Base-by-base conservation (phyloP, 305 asterid species). In the Solanum hybrid region DNA sequence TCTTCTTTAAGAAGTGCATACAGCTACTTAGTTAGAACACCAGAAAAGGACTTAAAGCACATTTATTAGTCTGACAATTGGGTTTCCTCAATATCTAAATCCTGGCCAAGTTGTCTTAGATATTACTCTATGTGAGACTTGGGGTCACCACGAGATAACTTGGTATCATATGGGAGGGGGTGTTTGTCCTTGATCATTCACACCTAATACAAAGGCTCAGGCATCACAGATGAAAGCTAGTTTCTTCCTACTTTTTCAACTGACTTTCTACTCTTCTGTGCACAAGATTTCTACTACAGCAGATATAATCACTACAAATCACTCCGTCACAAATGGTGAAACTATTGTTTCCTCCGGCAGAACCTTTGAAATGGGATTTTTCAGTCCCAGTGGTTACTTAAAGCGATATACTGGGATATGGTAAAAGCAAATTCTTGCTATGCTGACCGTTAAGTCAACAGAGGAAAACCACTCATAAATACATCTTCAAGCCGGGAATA, bases 341-440 rank as follows among this genome's bases (percentile, higher is more conserved):
- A 86, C 88, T 27, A 14, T 87, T 7, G 56, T 90, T 35, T 90
- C 91, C 46, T 10, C 72, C 20, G 10, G 77, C 8, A 78, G 71
- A 79, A 79, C 22, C 29, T 88, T 64, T 56, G 75, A 78, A n/a
- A 24, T 90, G 72, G 89, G 88, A 51, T 90, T 87, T 24, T 90
- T 90, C 51, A 80, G 72, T n/a, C 90, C 87, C 5, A 16, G 38
- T 7, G 81, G 31, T 90, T 87, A 89, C 29, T 22, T 20, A 13
- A 79, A 31, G 16, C 72, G n/a, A 60, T 79, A 90, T 60, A 5
- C 80, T 5, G 91, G 88, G 26, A 87, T 69, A 79, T 90, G 89
- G 89, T 90, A 90, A 31, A 72, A 72, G 22, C 79, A 72, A 72
- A 72, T 72, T 72, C 79, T 72, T 29, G 22, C 36, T 72, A 11